Evolutionary conservation across 352 stramenopile species (phyloP), one percentile per base, ranked within the genome.

Genomic region (Pythium myriotylum): DNA sequence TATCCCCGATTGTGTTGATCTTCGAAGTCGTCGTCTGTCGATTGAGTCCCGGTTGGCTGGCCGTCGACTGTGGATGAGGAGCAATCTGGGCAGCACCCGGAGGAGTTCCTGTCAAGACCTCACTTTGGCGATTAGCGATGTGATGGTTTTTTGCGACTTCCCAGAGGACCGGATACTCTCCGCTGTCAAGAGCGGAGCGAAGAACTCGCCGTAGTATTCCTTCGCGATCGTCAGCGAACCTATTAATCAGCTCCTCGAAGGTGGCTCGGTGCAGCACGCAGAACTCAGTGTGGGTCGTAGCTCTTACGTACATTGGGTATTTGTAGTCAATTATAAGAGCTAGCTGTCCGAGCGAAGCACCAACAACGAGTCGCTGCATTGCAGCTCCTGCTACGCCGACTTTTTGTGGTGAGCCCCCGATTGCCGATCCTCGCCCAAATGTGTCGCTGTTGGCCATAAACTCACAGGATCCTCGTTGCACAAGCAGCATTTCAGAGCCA

Each of bases 381-480:
- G n/a, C 19, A 43, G 4, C 47, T 33, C 35, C 13, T 41, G 37
- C 35, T 7, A 43, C 42, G 16, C 23, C 16, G 1, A 41, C 23
- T 22, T 40, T 64, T 2, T 24, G 14, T 10, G 56, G 48, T 3
- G 48, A 56, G 32, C 19, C 43, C 10, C 29, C 29, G 10, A 35
- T 35, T 10, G 5, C 10, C 29, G 29, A 35, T 33, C n/a, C 39
- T 16, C 10, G 4, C 13, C 29, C 22, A 4, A 17, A 6, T 22
- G 20, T 26, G 24, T 2, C 23, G 23, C 24, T 42, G 24, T 10
- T 33, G 3, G 54, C 46, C 46, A 64, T 64, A 45, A 74, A 53
- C 40, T 77, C 70, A 46, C 65, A 73, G 24, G 51, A 53, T 53
- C 70, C 70, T 24, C 59, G 61, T 23, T 77, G 56, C 5, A 77